Conservation (phyloP, 2,329 filamentous ascomycete genomes). For the Cryphonectria parasitica region DNA sequence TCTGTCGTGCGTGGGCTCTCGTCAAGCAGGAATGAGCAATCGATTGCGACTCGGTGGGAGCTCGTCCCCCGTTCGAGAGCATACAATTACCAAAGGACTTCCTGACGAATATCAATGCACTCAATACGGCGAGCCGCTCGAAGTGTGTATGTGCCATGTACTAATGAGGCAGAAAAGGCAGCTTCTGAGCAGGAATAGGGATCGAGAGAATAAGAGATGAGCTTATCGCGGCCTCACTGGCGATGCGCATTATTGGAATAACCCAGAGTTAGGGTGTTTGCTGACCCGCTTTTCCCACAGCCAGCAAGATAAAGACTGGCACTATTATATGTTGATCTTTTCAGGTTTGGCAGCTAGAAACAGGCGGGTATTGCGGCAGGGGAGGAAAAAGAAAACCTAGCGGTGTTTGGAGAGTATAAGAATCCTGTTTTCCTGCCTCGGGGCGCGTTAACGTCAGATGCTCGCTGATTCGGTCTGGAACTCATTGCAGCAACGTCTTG, state of each 20-base stretch:
- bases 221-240: no score
- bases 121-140: background rate
- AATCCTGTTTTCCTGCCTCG: background rate
- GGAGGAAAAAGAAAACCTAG: background rate
- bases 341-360: background rate
- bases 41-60: background rate
- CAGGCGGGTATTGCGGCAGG: background rate
- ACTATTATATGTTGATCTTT: slow-evolving; percentile 1
- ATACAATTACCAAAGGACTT: background rate
- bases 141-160: background rate
- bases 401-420: background rate
- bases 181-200: background rate
- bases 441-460: background rate
- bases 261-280: background rate
- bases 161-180: background rate
- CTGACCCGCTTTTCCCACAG: background rate
- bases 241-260: no score
- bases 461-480: background rate
- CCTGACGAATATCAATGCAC: background rate
- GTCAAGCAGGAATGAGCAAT: background rate
- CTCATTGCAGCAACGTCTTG: background rate
- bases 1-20: background rate
- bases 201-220: background rate
- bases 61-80: background rate
- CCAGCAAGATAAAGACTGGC: background rate